A percentile compares a stretch with the other conserved stretches of the same genome.
These are phyloP conservation scores for Umbelopsis ramanniana DNA, from an alignment of 192 early-diverging fungal species.

Conservation along the genomic window DNA sequence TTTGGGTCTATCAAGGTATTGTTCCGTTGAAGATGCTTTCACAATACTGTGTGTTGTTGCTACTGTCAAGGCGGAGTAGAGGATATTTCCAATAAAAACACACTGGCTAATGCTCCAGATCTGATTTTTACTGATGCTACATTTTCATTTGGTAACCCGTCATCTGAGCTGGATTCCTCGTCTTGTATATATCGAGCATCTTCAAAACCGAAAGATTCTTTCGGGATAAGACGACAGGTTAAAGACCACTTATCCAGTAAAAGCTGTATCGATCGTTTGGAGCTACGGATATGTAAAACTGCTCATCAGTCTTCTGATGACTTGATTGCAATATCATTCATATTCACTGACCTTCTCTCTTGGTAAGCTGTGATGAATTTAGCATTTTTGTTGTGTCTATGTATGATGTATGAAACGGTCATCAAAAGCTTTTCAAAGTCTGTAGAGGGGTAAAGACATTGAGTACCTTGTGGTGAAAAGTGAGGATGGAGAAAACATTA, in stretches of 20 bases:
- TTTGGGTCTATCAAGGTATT: no score
- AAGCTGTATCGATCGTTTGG: constrained; percentile 65
- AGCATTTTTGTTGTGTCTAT: constrained; percentile 52
- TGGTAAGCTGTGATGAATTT: constrained; percentile 77
- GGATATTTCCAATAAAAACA: constrained; percentile 38
- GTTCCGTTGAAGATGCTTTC: no score
- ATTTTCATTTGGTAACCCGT: not conserved
- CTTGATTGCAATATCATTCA: no score
- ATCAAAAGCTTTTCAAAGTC: constrained; percentile 71
- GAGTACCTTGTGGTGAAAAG: not conserved
- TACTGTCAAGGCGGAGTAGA: not conserved
- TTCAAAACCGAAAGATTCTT: constrained; percentile 43
- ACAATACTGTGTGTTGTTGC: no score
- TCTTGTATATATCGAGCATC: constrained; percentile 34
- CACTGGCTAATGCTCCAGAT: constrained; percentile 31
- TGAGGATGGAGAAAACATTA: not conserved
- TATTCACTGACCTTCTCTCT: constrained; percentile 49
- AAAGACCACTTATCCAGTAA: constrained; percentile 66
- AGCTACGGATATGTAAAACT: constrained; percentile 30
- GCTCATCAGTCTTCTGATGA: no score
- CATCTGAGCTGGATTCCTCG: constrained; percentile 10
- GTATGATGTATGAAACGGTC: constrained; percentile 63
- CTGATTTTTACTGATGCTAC: constrained; percentile 2
- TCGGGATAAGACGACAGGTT: constrained; percentile 41
- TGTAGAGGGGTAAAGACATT: constrained; percentile 19